phyloP scores from a whole-genome alignment of 2,329 filamentous ascomycete genomes.

The Diaporthe batatas region DNA sequence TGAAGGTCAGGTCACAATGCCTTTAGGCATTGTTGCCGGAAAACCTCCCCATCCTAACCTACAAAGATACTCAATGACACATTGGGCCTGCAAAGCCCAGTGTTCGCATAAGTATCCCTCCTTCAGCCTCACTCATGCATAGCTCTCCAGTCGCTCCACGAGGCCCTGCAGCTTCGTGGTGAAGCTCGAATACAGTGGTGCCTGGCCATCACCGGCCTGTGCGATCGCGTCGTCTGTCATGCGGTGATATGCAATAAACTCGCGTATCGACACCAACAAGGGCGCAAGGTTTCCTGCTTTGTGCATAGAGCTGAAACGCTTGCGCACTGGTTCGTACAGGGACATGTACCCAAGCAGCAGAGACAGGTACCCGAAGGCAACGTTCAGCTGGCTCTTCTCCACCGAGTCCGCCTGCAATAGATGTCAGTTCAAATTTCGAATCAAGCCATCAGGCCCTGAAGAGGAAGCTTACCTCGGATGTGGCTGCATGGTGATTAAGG shows the following conservation, averaged over 20 bases:
- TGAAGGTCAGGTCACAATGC: not conserved
- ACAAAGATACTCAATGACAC: not conserved
- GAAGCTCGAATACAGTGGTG: constrained; percentile 50
- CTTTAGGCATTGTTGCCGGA: not conserved
- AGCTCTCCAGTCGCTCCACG: constrained; percentile 54
- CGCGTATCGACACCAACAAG: constrained; percentile 65
- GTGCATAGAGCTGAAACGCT: constrained; percentile 58
- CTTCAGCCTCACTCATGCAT: constrained; percentile 28
- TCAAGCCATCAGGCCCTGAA: not conserved
- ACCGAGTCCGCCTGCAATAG: constrained; percentile 72
- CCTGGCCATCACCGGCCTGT: constrained; percentile 48
- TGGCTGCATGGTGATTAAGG: constrained; percentile 73
- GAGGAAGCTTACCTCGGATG: constrained; percentile 72
- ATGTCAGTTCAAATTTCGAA: constrained; percentile 44
- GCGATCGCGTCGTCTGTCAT: constrained; percentile 59
- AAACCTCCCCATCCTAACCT: not conserved
- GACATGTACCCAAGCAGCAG: constrained; percentile 87
- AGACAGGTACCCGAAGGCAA: constrained; percentile 88
- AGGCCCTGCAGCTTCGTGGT: constrained; percentile 56
- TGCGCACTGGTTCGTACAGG: constrained; percentile 62
- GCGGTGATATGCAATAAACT: constrained; percentile 66
- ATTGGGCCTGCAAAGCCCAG: not conserved
- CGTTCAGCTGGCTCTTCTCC: constrained; percentile 82
- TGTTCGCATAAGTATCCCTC: not conserved
- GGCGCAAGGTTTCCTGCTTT: constrained; percentile 59